Conservation (phyloP, 768 basidiomycete genomes). For the Russula sp. region DNA sequence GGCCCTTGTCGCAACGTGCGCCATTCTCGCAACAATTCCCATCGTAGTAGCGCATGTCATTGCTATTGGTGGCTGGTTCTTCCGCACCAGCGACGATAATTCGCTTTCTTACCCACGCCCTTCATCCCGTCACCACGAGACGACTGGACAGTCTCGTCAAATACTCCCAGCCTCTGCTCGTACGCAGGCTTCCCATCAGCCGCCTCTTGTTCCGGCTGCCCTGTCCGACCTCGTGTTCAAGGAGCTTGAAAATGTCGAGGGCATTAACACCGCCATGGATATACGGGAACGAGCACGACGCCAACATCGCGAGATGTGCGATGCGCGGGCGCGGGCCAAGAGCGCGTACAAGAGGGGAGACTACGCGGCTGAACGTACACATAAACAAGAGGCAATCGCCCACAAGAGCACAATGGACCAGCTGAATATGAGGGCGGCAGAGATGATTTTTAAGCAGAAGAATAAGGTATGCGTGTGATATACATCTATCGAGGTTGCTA, state of each 20-base stretch:
- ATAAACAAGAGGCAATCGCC: background rate
- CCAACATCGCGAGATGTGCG: background rate
- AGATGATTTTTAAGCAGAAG: constrained; percentile 1
- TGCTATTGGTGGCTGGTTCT: background rate
- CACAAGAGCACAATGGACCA: background rate
- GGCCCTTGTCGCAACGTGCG: too few relatives aligned
- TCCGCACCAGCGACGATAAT: too few relatives aligned
- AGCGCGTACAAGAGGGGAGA: background rate
- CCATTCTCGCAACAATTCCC: background rate
- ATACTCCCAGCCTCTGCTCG: too few relatives aligned
- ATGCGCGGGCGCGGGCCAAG: background rate
- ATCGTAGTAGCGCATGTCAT: background rate
- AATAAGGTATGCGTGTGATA: constrained; percentile 1
- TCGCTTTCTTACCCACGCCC: too few relatives aligned
- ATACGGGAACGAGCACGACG: constrained; percentile 2
- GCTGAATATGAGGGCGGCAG: background rate
- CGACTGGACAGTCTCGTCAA: too few relatives aligned
- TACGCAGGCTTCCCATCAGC: background rate
- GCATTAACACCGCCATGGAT: background rate
- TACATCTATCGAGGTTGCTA: background rate
- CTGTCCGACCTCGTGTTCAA: background rate
- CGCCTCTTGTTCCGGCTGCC: background rate
- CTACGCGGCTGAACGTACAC: background rate
- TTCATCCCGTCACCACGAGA: too few relatives aligned
- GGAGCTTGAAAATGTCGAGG: background rate